A percentile compares a stretch with the other conserved stretches of the same genome.
Evolutionary conservation across 768 basidiomycete species (phyloP).

Genomic region (Mycena vitilis): DNA sequence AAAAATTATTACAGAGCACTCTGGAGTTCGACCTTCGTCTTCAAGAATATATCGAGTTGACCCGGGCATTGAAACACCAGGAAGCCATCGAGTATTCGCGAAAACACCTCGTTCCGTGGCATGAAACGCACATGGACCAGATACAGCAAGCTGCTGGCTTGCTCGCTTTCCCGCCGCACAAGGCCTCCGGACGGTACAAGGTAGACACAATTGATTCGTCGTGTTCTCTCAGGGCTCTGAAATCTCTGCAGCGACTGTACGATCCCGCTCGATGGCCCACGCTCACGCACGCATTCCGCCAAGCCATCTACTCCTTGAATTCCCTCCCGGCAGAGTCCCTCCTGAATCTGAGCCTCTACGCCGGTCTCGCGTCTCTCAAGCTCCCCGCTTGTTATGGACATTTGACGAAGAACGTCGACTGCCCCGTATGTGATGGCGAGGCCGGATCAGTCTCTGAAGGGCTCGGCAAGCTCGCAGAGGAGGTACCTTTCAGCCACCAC

Average conservation of each 20-base stretch:
- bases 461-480: slow-evolving; percentile 76
- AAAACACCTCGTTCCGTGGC: slow-evolving; percentile 86
- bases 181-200: slow-evolving; percentile 83
- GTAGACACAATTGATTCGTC: slow-evolving; percentile 50
- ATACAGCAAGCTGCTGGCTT: slow-evolving; percentile 82
- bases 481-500: slow-evolving; percentile 94
- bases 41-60: slow-evolving; percentile 96
- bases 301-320: slow-evolving; percentile 89
- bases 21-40: slow-evolving; percentile 96
- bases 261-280: slow-evolving; percentile 81
- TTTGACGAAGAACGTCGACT: slow-evolving; percentile 79
- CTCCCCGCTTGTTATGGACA: slow-evolving; percentile 83
- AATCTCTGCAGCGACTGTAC: slow-evolving; percentile 75
- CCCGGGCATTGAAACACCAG: slow-evolving; percentile 67
- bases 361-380: slow-evolving; percentile 91
- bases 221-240: background rate
- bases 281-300: slow-evolving; percentile 83
- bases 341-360: slow-evolving; percentile 88
- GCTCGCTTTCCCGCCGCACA: slow-evolving; percentile 79
- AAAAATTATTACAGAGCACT: slow-evolving; percentile 70
- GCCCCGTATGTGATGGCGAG: slow-evolving; percentile 87
- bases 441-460: slow-evolving; percentile 49
- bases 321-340: slow-evolving; percentile 89
- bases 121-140: slow-evolving; percentile 81
- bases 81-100: slow-evolving; percentile 89